Evolutionary conservation across 2,329 filamentous ascomycete species (phyloP).

Genomic region (Talaromyces atroroseus): DNA sequence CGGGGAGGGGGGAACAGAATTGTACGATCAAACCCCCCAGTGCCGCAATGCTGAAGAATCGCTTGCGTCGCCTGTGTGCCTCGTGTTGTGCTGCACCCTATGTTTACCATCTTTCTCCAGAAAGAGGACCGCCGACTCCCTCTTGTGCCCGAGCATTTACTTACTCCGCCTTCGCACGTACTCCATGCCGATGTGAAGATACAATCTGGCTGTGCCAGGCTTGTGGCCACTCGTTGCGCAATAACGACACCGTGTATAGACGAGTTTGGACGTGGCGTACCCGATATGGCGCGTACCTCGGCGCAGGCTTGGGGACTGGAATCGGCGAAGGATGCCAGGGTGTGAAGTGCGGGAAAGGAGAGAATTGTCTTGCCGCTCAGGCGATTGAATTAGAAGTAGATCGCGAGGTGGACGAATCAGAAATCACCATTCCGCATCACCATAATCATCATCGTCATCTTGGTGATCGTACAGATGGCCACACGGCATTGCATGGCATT

Average conservation of each 20-base stretch:
- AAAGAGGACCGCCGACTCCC: constrained; percentile 6
- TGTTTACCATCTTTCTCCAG: constrained; percentile 23
- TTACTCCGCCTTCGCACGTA: constrained; percentile 48
- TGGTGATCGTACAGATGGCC: not conserved
- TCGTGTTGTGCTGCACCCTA: constrained; percentile 70
- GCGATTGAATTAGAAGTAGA: constrained; percentile 80
- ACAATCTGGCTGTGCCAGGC: constrained; percentile 77
- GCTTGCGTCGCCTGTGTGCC: constrained; percentile 75
- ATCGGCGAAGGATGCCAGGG: constrained; percentile 85
- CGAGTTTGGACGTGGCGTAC: constrained; percentile 85
- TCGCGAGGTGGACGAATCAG: constrained; percentile 71
- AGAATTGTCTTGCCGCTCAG: constrained; percentile 67
- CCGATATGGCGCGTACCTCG: constrained; percentile 70
- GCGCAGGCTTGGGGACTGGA: constrained; percentile 75
- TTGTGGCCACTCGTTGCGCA: constrained; percentile 66
- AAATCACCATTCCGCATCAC: constrained; percentile 35
- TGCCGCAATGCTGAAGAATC: constrained; percentile 59
- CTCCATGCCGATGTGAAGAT: constrained; percentile 52
- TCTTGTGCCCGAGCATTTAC: constrained; percentile 37
- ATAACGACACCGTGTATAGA: constrained; percentile 53
- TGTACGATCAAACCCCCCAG: constrained; percentile 81
- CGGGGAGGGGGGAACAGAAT: constrained; percentile 54
- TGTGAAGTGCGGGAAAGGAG: constrained; percentile 77
- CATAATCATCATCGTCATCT: constrained; percentile 17
- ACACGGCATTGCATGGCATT: not conserved